Percentiles rank a stretch among this genome's conserved stretches.
Conservation (phyloP, 2,329 filamentous ascomycete species). For the Colletotrichum trifolii region DNA sequence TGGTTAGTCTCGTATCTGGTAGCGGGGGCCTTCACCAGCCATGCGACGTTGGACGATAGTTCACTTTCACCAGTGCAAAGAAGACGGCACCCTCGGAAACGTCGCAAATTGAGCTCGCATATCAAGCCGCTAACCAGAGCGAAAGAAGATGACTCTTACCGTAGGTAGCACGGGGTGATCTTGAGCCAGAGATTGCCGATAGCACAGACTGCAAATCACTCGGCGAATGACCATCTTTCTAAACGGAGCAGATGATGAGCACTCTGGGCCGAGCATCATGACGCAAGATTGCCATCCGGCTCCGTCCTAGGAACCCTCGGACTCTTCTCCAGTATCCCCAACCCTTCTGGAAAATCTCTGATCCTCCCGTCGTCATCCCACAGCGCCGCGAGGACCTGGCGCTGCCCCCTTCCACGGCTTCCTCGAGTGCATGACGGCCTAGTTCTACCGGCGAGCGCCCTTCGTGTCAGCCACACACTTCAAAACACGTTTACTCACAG, state of each 20-base stretch:
- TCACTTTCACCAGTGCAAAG: too few species aligned
- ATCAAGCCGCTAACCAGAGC: too few species aligned
- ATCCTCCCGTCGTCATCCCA: constrained; percentile 45
- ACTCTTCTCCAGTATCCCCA: constrained; percentile 35
- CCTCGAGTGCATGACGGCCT: constrained; percentile 47
- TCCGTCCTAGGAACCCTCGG: constrained; percentile 26
- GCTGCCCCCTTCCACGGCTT: constrained; percentile 45
- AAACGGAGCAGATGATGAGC: not conserved
- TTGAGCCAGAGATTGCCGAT: too few species aligned
- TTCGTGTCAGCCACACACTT: constrained; percentile 20
- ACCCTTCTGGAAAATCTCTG: constrained; percentile 42
- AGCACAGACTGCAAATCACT: too few species aligned
- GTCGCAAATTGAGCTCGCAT: too few species aligned
- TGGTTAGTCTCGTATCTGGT: too few species aligned
- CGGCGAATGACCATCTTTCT: not conserved
- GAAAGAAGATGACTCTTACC: too few species aligned
- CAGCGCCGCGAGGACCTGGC: constrained; percentile 46
- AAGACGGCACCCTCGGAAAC: too few species aligned
- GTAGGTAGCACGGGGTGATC: too few species aligned
- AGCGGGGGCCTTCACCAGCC: too few species aligned
- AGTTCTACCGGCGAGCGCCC: constrained; percentile 41
- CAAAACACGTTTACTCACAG: too few species aligned
- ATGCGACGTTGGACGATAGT: too few species aligned
- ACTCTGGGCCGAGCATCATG: not conserved
- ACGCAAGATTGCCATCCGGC: not conserved